These are phyloP conservation scores for Fusarium pilosicola DNA, from an alignment of 2,329 filamentous ascomycete genomes.

Conservation along the genomic window DNA sequence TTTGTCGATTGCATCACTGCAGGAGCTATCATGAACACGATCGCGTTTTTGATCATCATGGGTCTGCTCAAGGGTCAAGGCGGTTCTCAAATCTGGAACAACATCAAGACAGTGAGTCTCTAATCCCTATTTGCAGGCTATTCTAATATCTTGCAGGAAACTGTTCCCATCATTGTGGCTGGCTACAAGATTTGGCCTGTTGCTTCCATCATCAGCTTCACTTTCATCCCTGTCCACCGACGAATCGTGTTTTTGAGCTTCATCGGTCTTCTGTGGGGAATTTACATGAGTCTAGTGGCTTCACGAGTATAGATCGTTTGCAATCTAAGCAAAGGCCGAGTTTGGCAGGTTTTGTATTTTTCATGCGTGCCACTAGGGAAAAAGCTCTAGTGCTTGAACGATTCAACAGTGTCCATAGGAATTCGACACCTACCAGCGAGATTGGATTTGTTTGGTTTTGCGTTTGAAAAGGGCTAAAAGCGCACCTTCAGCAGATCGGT, in stretches of 20 bases:
- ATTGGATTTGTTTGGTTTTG: neutral
- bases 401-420: neutral
- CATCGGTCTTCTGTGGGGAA: slow-evolving; percentile 60
- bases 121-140: rapidly evolving
- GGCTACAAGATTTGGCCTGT: slow-evolving; percentile 64
- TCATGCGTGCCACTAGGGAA: neutral
- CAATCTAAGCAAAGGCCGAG: neutral
- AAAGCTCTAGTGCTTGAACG: rapidly evolving
- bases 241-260: slow-evolving; percentile 62
- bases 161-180: slow-evolving; percentile 59
- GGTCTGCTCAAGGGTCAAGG: slow-evolving; percentile 56
- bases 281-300: slow-evolving; percentile 62
- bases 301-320: slow-evolving; percentile 48
- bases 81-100: slow-evolving; percentile 49
- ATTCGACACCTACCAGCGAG: neutral
- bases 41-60: slow-evolving; percentile 60
- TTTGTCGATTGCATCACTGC: slow-evolving; percentile 61
- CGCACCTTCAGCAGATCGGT: rapidly evolving
- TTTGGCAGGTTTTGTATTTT: neutral
- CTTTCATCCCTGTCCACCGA: slow-evolving; percentile 59
- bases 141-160: slow-evolving; percentile 48
- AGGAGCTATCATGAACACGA: slow-evolving; percentile 58
- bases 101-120: slow-evolving; percentile 50
- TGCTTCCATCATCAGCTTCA: slow-evolving; percentile 62
- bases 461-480: neutral